phyloP scores from a whole-genome alignment of 345 rosid species.

The Lepidium sativum region DNA sequence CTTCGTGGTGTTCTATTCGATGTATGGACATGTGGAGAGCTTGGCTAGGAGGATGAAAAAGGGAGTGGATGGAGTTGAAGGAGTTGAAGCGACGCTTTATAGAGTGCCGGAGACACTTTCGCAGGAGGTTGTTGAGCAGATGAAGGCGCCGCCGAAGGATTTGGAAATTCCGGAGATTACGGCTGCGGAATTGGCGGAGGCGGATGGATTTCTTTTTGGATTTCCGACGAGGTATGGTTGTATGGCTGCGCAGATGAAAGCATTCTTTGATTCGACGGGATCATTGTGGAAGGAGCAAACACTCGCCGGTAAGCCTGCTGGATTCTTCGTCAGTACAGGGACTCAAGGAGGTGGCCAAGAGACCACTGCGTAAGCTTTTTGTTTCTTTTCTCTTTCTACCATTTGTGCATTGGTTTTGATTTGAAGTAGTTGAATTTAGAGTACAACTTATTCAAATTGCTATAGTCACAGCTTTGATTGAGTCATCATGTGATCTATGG shows the following conservation, averaged over 20 bases:
- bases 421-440: background rate
- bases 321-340: slow-evolving; percentile 76
- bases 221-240: slow-evolving; percentile 76
- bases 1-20: slow-evolving; percentile 54
- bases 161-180: slow-evolving; percentile 41
- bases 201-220: slow-evolving; percentile 63
- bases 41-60: slow-evolving; percentile 65
- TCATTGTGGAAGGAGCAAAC: slow-evolving; percentile 55
- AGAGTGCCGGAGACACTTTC: slow-evolving; percentile 62
- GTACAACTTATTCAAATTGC: background rate
- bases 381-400: background rate
- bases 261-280: slow-evolving; percentile 63
- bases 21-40: slow-evolving; percentile 71
- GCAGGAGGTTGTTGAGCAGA: slow-evolving; percentile 38
- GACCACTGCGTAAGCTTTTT: slow-evolving; percentile 60
- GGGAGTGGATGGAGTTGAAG: slow-evolving; percentile 49
- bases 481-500: slow-evolving; percentile 7
- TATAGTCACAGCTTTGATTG: background rate
- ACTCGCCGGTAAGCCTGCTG: slow-evolving; percentile 82
- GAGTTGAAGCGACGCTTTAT: slow-evolving; percentile 48
- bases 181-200: slow-evolving; percentile 42
- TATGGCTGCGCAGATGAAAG: slow-evolving; percentile 84
- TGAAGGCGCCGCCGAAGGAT: slow-evolving; percentile 51
- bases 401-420: background rate
- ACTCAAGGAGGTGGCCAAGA: slow-evolving; percentile 93